Conservation (phyloP, 2,329 filamentous ascomycete genomes). For the Apiospora saccharicola region DNA sequence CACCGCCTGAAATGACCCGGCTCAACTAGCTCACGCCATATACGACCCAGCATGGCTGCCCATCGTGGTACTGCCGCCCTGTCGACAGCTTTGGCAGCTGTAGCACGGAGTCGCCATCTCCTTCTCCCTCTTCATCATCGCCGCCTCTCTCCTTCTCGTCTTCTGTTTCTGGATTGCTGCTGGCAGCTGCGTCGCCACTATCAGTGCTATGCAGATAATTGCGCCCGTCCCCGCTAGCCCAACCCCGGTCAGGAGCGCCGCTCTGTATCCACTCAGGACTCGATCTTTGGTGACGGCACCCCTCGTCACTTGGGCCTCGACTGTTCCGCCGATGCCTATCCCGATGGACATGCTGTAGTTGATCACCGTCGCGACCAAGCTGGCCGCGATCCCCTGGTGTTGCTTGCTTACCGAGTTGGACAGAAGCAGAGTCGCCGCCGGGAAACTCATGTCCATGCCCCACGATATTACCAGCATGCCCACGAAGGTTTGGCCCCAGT, state of each 20-base stretch:
- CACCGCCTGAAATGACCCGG: not conserved
- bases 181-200: conserved; percentile 24
- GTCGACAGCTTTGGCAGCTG: conserved; percentile 9
- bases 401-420: conserved; percentile 57
- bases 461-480: conserved; percentile 64
- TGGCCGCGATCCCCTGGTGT: conserved; percentile 40
- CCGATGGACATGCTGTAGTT: conserved; percentile 74
- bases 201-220: conserved; percentile 31
- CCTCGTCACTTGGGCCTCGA: conserved; percentile 54
- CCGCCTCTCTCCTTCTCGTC: conserved; percentile 5
- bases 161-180: not conserved
- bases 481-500: conserved; percentile 71
- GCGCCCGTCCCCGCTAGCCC: conserved; percentile 35
- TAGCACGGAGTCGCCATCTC: conserved; percentile 11
- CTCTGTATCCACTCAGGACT: conserved; percentile 36
- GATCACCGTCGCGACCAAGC: conserved; percentile 57
- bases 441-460: conserved; percentile 73
- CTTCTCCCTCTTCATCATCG: not conserved
- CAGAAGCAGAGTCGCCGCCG: conserved; percentile 67
- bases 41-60: not conserved
- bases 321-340: conserved; percentile 70
- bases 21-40: not conserved
- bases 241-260: conserved; percentile 35
- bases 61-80: not conserved
- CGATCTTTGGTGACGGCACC: conserved; percentile 26